A percentile compares a stretch with the other conserved stretches of the same genome.
phyloP scores from a whole-genome alignment of 192 early-diverging fungal genomes.

The Backusella macrospora region DNA sequence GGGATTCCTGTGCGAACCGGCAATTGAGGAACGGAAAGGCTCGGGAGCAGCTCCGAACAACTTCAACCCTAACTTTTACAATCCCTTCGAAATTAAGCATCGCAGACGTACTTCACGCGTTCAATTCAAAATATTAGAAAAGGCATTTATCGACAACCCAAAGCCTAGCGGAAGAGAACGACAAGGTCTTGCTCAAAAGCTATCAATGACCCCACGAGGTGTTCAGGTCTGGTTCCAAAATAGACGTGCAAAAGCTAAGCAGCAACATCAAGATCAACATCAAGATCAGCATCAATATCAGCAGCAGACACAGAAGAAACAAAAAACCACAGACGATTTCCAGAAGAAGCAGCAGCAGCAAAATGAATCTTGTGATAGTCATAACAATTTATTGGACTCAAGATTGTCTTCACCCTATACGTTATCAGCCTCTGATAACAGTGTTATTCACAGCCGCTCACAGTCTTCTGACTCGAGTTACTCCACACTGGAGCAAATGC shows the following conservation, averaged over 20 bases:
- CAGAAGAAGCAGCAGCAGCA: background rate
- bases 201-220: conserved; percentile 72
- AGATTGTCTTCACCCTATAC: conserved; percentile 14
- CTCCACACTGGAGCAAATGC: background rate
- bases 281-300: conserved; percentile 30
- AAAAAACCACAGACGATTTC: background rate
- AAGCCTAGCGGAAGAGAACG: conserved; percentile 71
- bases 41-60: conserved; percentile 32
- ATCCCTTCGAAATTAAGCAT: conserved; percentile 79
- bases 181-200: conserved; percentile 56
- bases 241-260: conserved; percentile 75
- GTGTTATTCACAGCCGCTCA: conserved; percentile 3
- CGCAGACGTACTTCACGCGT: conserved; percentile 71
- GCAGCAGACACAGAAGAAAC: conserved; percentile 31
- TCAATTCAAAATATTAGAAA: conserved; percentile 73
- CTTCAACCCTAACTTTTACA: conserved; percentile 71
- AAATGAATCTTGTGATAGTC: background rate
- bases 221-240: conserved; percentile 91
- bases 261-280: conserved; percentile 22
- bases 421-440: conserved; percentile 16
- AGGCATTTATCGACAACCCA: conserved; percentile 66
- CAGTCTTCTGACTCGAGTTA: conserved; percentile 5
- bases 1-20: background rate
- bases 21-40: background rate
- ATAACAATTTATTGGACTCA: background rate